Evolutionary conservation across 2,329 filamentous ascomycete species (phyloP), one percentile per base, ranked within the genome.

Genomic region (Pseudopithomyces chartarum): DNA sequence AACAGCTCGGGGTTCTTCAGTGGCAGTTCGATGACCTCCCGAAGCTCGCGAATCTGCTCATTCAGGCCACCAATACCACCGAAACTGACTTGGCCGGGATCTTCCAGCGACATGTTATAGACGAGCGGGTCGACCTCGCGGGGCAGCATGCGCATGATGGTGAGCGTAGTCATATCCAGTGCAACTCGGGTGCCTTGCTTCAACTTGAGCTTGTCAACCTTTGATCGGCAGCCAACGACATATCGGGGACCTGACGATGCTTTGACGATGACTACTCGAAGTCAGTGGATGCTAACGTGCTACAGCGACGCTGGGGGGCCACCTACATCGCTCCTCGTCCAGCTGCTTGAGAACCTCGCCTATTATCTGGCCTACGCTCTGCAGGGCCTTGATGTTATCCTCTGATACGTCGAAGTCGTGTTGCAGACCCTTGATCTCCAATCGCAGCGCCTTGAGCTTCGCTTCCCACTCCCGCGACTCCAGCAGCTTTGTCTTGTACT

Each of bases 81-180:
- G 78, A 99, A 99, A 82, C 91, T 97, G 78, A 99, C 90, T 78
- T 98, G 94, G 6, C 95, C 95, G 0, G 95, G 95, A 75, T 99
- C 95, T 78, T 99, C 95, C 68, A 99, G 80, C 19, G 95, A 99
- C 95, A 99, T 99, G 84, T 99, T 99, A 86, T 99, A 99, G 67
- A 99, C 95, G 66, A 99, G 84, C 19, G 95, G 95, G 74, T 99
- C 95, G 74, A 99, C 96, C 82, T 99, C 95, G 77, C 95, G 90
- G 58, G 95, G 96, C 45, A 99, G 85, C 95, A 99, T 99, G 73
- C 95, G 91, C 95, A 99, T 99, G 79, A 99, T 99, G 59, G 95
- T 99, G 67, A 99, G 90, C 19, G 95, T 99, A 50, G 95, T 99
- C 95, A 99, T 99, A 74, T 99, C 95, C 58, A 99, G 88, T 33